Percentiles rank a stretch among this genome's conserved stretches.
These are phyloP conservation scores for Russula sp. DNA, from an alignment of 768 basidiomycete species.

Conservation along the genomic window DNA sequence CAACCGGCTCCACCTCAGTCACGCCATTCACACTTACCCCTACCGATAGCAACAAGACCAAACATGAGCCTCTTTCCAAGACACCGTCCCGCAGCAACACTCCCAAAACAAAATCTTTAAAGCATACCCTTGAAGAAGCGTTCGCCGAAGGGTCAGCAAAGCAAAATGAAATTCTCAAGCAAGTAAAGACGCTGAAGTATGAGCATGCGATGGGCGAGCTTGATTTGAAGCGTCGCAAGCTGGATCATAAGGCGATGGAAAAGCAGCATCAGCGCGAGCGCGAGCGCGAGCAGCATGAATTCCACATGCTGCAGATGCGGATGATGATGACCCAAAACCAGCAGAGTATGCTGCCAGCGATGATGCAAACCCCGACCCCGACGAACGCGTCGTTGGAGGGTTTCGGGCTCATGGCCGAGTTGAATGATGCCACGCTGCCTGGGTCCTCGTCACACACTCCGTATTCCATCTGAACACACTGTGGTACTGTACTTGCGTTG, in stretches of 20 bases:
- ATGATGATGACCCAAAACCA: background rate
- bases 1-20: too few relatives aligned
- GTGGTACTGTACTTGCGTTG: too few relatives aligned
- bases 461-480: too few relatives aligned
- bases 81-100: background rate
- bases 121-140: background rate
- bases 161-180: background rate
- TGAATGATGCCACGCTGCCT: too few relatives aligned
- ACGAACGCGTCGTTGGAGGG: too few relatives aligned
- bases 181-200: background rate
- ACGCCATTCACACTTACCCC: too few relatives aligned
- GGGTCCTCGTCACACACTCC: too few relatives aligned
- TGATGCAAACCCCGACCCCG: too few relatives aligned
- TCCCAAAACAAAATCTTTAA: background rate
- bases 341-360: background rate
- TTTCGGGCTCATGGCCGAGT: too few relatives aligned
- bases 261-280: background rate
- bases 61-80: background rate
- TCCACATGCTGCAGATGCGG: background rate
- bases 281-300: background rate
- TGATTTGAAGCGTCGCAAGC: background rate
- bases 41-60: too few relatives aligned
- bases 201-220: background rate
- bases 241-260: background rate
- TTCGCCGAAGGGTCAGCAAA: background rate